Evolutionary conservation across 1,139 yeast species (phyloP), one percentile per base, ranked within the genome.

Genomic region (Meyerozyma sp.): DNA sequence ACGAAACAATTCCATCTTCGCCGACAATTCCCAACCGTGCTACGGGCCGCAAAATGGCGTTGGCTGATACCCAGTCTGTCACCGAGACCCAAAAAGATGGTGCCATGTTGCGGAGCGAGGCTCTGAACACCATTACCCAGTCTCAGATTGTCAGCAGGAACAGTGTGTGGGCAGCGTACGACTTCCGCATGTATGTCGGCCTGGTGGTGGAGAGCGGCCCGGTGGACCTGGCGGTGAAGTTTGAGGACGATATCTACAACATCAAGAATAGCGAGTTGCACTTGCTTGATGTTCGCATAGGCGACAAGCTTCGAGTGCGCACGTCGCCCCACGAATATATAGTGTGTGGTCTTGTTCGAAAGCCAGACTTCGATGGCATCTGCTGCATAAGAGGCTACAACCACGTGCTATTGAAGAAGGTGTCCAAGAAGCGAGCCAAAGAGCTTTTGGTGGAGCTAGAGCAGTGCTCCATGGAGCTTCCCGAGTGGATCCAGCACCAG

Each of bases 351-450:
- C 56, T 11, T 40, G 46, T 20, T 42, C 41, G 7, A 53, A 54
- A 2, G 54, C 54, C 4, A 42, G 53, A 1, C 47, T 43, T 45
- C 11, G 45, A 52, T 0, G 43, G 49, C 2, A 70, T 81, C 5
- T 58, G 66, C 36, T 82, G 88, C 53, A 66, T 81, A 44, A 61
- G 88, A 52, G 89, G 89, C 0, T 82, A 66, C 54, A 81, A 81
- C 55, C 58, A 68, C 3, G 72, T 79, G 2, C 57, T 66, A 48
- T 57, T 75, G 7, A 61, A 57, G 44, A 62, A 62, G 40, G 45
- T 58, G 25, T 50, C 53, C 30, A 53, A 56, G 14, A 47, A 44
- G 43, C 21, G 50, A 42, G 28, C 43, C 47, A 57, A 57, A 38
- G 48, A 56, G 40, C 42, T 44, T 32, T 36, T 41, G 9, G 49